A percentile compares a stretch with the other conserved stretches of the same genome.
phyloP scores from a whole-genome alignment of 2,329 filamentous ascomycete genomes.

The Aureobasidium sp. region DNA sequence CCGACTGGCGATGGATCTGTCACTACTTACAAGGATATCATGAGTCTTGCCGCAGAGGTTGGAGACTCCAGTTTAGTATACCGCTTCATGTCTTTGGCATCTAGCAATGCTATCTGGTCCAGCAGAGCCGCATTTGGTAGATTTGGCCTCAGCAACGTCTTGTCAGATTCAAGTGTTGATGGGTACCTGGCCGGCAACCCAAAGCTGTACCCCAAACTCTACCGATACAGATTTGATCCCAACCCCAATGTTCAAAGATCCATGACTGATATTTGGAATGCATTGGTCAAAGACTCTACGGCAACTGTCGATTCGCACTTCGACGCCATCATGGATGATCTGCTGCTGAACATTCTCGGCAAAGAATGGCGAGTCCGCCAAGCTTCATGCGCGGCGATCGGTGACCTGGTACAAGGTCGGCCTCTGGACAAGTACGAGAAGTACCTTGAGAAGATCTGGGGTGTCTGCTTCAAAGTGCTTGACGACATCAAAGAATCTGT shows the following conservation, averaged over 20 bases:
- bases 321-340: slow-evolving; percentile 87
- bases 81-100: slow-evolving; percentile 97
- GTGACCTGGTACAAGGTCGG: slow-evolving; percentile 86
- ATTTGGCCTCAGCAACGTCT: slow-evolving; percentile 91
- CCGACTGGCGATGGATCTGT: slow-evolving; percentile 93
- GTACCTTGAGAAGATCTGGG: slow-evolving; percentile 89
- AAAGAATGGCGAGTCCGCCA: slow-evolving; percentile 95
- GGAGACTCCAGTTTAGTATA: slow-evolving; percentile 98
- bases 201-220: slow-evolving; percentile 96
- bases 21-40: slow-evolving; percentile 98
- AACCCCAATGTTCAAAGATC: slow-evolving; percentile 93
- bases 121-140: slow-evolving; percentile 96
- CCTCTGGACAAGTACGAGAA: slow-evolving; percentile 75
- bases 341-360: slow-evolving; percentile 86
- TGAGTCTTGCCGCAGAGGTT: slow-evolving; percentile 94
- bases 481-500: slow-evolving; percentile 98
- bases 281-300: slow-evolving; percentile 89
- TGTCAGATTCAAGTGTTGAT: slow-evolving; percentile 81
- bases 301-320: slow-evolving; percentile 84
- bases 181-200: slow-evolving; percentile 82
- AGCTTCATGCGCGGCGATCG: slow-evolving; percentile 90
- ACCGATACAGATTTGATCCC: slow-evolving; percentile 94
- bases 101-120: slow-evolving; percentile 97
- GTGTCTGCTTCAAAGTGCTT: slow-evolving; percentile 86
- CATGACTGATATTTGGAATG: slow-evolving; percentile 99